A percentile compares a stretch with the other conserved stretches of the same genome.
Conservation (phyloP, 192 early-diverging fungal genomes). For the Chytriomyces hyalinus region DNA sequence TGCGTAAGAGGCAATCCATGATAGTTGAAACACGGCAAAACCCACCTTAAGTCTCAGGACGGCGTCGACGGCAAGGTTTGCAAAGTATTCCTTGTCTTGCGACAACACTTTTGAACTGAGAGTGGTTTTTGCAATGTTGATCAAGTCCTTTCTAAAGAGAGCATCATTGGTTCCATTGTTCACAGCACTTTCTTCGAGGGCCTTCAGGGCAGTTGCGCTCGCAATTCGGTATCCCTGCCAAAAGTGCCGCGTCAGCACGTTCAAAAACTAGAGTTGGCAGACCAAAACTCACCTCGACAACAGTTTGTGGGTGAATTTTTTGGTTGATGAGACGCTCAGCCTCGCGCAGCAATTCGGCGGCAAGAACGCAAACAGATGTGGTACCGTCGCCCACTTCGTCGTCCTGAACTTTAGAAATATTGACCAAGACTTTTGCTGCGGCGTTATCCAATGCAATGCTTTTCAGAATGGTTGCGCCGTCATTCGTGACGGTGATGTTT, state of each 20-base stretch:
- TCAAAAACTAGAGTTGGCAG: neutral
- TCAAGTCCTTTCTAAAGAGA: slow-evolving; percentile 84
- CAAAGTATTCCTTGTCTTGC: slow-evolving; percentile 95
- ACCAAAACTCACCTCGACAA: slow-evolving; percentile 57
- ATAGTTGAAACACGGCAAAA: neutral
- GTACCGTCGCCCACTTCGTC: slow-evolving; percentile 99
- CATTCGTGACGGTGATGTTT: slow-evolving; percentile 94
- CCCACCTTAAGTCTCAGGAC: slow-evolving; percentile 87
- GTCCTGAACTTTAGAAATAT: slow-evolving; percentile 94
- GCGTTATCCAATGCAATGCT: slow-evolving; percentile 97
- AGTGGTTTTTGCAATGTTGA: slow-evolving; percentile 98
- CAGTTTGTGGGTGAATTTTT: slow-evolving; percentile 97
- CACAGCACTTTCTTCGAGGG: slow-evolving; percentile 78
- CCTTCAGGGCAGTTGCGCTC: slow-evolving; percentile 77
- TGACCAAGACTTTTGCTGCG: slow-evolving; percentile 96
- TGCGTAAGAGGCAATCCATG: neutral
- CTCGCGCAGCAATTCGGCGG: slow-evolving; percentile 92
- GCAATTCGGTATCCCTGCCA: slow-evolving; percentile 88
- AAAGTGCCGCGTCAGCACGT: slow-evolving; percentile 28
- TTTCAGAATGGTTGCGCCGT: slow-evolving; percentile 99
- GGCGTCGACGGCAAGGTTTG: slow-evolving; percentile 94
- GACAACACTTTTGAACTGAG: slow-evolving; percentile 96
- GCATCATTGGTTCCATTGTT: slow-evolving; percentile 78
- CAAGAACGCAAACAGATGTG: slow-evolving; percentile 98
- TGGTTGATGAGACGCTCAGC: slow-evolving; percentile 90